phyloP scores from a whole-genome alignment of 352 stramenopile genomes.

The Globisporangium megalacanthum region DNA sequence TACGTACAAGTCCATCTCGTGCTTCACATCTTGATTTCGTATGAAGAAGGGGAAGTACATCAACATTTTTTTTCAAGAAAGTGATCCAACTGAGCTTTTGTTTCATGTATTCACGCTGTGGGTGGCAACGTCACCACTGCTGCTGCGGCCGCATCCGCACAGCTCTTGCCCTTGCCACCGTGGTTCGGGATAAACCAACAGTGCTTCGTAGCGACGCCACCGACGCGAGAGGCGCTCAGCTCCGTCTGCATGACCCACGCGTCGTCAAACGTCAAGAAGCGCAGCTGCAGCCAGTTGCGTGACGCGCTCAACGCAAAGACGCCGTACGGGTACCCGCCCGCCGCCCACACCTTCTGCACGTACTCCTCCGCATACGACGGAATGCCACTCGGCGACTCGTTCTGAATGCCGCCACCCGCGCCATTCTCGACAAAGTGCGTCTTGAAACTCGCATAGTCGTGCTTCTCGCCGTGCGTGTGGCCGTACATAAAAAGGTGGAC shows the following conservation, averaged over 20 bases:
- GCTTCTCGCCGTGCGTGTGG: conserved; percentile 75
- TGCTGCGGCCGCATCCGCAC: no score
- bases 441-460: conserved; percentile 48
- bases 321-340: conserved; percentile 61
- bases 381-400: conserved; percentile 70
- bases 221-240: conserved; percentile 33
- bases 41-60: no score
- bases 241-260: conserved; percentile 54
- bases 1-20: no score
- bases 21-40: no score
- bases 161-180: no score
- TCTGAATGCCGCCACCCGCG: conserved; percentile 73
- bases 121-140: no score
- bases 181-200: conserved; percentile 64
- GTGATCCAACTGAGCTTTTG: no score
- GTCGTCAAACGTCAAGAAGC: conserved; percentile 64
- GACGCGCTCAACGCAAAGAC: conserved; percentile 62
- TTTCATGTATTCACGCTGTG: no score
- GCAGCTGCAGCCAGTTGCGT: conserved; percentile 61
- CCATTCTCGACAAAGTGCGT: conserved; percentile 81
- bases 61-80: no score
- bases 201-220: conserved; percentile 59
- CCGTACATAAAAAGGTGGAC: conserved; percentile 69
- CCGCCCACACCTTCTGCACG: conserved; percentile 55
- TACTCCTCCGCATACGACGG: conserved; percentile 35